Conservation (phyloP, 2,329 filamentous ascomycete genomes). For the Xylaria sp. region DNA sequence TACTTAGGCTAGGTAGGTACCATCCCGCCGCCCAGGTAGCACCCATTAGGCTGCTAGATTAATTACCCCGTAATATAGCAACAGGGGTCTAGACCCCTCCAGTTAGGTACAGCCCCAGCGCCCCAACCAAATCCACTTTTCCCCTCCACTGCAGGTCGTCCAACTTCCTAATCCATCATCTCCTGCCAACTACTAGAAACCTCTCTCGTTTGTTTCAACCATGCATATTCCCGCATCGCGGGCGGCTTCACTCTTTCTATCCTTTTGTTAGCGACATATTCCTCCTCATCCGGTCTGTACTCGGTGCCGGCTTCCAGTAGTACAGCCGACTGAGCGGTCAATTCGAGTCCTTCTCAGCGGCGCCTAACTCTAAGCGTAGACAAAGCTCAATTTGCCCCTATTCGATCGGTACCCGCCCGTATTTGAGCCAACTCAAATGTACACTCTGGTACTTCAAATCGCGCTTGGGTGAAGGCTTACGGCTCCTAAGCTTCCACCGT, state of each 20-base stretch:
- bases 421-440: neutral
- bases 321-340: conserved; percentile 13
- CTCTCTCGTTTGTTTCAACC: conserved; percentile 30
- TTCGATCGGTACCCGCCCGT: neutral
- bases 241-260: conserved; percentile 24
- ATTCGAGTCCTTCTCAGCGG: neutral
- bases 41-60: neutral
- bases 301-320: neutral
- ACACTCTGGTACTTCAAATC: neutral
- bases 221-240: conserved; percentile 30
- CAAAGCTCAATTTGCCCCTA: conserved; percentile 20
- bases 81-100: conserved; percentile 8
- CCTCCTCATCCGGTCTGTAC: neutral
- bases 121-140: conserved; percentile 29
- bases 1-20: neutral
- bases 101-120: conserved; percentile 11
- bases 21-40: neutral
- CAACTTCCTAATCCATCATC: conserved; percentile 26
- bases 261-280: conserved; percentile 2
- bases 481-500: neutral
- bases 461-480: neutral
- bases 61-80: conserved; percentile 12
- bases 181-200: conserved; percentile 23
- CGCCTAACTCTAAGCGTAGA: neutral
- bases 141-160: conserved; percentile 24